Evolutionary conservation across 768 basidiomycete species (phyloP).

Genomic region (Leccinellum albellum): DNA sequence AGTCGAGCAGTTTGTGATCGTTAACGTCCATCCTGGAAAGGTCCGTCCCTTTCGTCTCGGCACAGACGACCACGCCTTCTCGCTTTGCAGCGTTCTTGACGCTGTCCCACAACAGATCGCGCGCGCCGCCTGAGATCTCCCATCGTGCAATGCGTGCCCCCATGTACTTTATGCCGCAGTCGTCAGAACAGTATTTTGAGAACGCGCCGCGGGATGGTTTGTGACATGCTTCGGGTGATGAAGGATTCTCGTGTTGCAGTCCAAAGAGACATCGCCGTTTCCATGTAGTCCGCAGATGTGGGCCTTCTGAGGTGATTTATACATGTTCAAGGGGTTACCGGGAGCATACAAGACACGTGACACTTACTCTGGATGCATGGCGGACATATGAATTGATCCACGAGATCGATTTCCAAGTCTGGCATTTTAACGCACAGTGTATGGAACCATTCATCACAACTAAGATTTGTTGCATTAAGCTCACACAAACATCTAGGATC

Average conservation of each 20-base stretch:
- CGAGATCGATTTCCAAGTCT: conserved; percentile 78
- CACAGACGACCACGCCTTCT: conserved; percentile 63
- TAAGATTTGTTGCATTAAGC: conserved; percentile 25
- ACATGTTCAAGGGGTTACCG: too few relatives aligned
- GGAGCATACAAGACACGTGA: background rate
- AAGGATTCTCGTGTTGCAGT: conserved; percentile 57
- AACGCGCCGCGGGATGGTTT: conserved; percentile 76
- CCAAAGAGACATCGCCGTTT: conserved; percentile 76
- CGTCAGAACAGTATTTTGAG: conserved; percentile 90
- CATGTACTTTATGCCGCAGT: conserved; percentile 78
- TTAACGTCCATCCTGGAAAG: conserved; percentile 23
- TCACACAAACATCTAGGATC: background rate
- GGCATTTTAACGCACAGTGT: conserved; percentile 79
- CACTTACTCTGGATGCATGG: conserved; percentile 69
- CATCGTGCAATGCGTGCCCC: conserved; percentile 58
- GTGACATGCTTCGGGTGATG: conserved; percentile 67
- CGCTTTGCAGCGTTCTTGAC: conserved; percentile 67
- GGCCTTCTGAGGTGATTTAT: conserved; percentile 47
- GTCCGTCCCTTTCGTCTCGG: conserved; percentile 28
- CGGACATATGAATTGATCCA: conserved; percentile 91
- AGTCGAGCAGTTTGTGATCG: conserved; percentile 21
- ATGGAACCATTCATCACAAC: conserved; percentile 96
- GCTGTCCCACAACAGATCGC: conserved; percentile 65
- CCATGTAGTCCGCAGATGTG: conserved; percentile 68
- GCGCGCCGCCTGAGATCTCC: conserved; percentile 59